Evolutionary conservation across 345 rosid species (phyloP).

Genomic region (Dovyalis caffra): DNA sequence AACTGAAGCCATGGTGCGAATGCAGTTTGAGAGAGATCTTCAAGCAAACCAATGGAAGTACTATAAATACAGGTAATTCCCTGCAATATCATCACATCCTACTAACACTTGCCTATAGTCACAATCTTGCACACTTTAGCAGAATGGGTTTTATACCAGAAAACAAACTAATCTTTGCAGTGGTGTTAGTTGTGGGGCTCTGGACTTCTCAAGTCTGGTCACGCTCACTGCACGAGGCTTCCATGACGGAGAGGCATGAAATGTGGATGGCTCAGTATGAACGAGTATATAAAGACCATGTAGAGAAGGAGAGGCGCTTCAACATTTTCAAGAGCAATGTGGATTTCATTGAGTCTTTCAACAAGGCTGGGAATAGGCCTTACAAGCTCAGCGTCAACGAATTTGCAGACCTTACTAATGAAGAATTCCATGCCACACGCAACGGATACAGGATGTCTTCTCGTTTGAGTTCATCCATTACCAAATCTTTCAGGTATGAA

Average conservation of each 20-base stretch:
- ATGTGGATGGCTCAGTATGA: constrained; percentile 39
- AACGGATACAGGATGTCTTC: constrained; percentile 31
- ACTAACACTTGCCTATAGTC: too few species aligned
- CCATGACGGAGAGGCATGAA: constrained; percentile 27
- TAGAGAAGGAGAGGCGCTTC: constrained; percentile 36
- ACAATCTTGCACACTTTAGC: too few species aligned
- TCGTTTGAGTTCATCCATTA: not conserved
- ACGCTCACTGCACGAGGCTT: constrained; percentile 18
- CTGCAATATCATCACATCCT: not conserved
- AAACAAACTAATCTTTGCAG: not conserved
- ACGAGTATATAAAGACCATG: constrained; percentile 24
- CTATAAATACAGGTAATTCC: not conserved
- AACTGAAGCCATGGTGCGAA: not conserved
- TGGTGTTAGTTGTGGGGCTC: constrained; percentile 5
- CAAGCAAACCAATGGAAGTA: not conserved
- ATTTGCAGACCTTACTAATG: constrained; percentile 48
- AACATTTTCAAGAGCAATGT: constrained; percentile 45
- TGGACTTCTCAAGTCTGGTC: constrained; percentile 25
- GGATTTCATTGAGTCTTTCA: constrained; percentile 37
- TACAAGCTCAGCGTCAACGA: constrained; percentile 39
- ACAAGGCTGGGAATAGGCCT: constrained; percentile 22
- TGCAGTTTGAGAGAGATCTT: not conserved
- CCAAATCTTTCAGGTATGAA: constrained; percentile 19
- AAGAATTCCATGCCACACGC: constrained; percentile 40
- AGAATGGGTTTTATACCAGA: not conserved